Base-by-base conservation (phyloP, 768 basidiomycete genomes). In the Clitopilus hobsonii region DNA sequence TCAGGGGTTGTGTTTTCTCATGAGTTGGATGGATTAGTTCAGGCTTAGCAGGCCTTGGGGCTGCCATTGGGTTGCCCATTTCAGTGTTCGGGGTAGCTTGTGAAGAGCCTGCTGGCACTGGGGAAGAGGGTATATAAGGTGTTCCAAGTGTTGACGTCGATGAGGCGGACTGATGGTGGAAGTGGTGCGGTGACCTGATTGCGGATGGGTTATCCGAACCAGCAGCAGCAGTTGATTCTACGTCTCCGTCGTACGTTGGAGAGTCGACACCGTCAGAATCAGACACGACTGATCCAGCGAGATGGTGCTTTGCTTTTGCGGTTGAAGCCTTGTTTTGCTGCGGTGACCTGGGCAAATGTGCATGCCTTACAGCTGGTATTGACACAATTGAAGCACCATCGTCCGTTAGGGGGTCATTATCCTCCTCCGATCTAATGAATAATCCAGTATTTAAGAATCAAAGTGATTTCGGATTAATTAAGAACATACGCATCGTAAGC, bases 211-310 rank as follows among this genome's bases (percentile, higher is more conserved):
- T 70, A 49, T 82, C 81, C 6, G 73, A 69, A 27, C 81, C 77
- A 22, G 79, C 82, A 6, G 85, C 87, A 1, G 85, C 84, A 61
- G 83, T 86, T 45, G 84, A 88, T 67, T 94, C 92, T 54, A 94
- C 78, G 69, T 94, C 92, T 54, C 92, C 92, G 64, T 94, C 92
- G 68, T 94, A 93, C 0, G 91, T 93, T 6, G 91, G 91, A 0
- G 88, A 91, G 66, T 93, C 91, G 7, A 88, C 79, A 53, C 89
- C 84, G 65, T 83, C 86, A 38, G 84, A 86, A 60, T 89, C 88
- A 18, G 83, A 85, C 55, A 86, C 68, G 56, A 84, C 57, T 63
- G 74, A 74, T 51, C 75, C 71, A 3, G 81, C 81, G 11, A 85
- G 75, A 51, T 84, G 84, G 63, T 83, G 83, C 58, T 74, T 76